Conservation (phyloP, 2,329 filamentous ascomycete genomes). For the Rhinocladiella mackenziei region DNA sequence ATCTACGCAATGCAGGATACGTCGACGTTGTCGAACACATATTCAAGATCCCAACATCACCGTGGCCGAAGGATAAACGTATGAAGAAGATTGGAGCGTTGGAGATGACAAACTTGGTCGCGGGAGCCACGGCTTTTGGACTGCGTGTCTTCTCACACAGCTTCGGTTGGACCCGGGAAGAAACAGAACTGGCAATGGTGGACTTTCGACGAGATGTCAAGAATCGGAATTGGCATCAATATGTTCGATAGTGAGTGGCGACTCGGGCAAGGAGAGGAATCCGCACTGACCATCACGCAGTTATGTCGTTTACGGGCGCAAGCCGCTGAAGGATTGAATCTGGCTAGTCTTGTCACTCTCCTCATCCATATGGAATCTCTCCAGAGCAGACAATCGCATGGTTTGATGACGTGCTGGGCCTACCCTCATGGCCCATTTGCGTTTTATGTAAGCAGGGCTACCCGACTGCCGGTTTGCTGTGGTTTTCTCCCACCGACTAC, state of each 20-base stretch:
- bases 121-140: conserved; percentile 14
- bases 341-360: background rate
- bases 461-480: too few relatives aligned
- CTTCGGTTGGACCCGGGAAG: conserved; percentile 17
- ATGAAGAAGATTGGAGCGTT: conserved; percentile 26
- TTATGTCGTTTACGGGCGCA: conserved; percentile 20
- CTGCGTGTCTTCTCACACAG: conserved; percentile 13
- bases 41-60: conserved; percentile 29
- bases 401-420: too few relatives aligned
- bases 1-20: conserved; percentile 26
- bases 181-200: conserved; percentile 15
- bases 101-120: conserved; percentile 18
- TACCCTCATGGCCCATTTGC: too few relatives aligned
- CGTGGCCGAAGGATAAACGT: conserved; percentile 31
- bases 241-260: conserved; percentile 19
- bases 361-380: too few relatives aligned
- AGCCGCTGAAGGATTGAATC: background rate
- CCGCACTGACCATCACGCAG: conserved; percentile 3
- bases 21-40: conserved; percentile 26
- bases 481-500: too few relatives aligned
- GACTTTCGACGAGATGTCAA: conserved; percentile 14
- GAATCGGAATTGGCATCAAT: conserved; percentile 16
- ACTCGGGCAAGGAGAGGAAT: too few relatives aligned
- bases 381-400: too few relatives aligned
- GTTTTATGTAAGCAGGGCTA: too few relatives aligned